phyloP scores from a whole-genome alignment of 2,329 filamentous ascomycete genomes.

The Escovopsis sp. region DNA sequence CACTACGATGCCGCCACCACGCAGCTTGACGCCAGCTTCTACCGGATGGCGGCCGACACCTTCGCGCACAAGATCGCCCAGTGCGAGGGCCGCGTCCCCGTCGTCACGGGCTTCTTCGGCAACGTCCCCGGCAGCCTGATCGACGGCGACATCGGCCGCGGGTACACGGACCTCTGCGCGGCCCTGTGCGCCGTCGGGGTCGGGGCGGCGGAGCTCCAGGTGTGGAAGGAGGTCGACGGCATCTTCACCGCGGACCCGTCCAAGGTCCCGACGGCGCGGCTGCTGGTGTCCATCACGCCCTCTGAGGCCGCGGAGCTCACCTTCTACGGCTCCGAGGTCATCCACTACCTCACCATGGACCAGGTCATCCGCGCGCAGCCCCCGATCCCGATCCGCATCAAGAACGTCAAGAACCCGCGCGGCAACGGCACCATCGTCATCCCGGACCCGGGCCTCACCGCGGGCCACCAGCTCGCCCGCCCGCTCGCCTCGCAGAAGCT shows the following conservation, averaged over 20 bases:
- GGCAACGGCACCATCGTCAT: constrained; percentile 69
- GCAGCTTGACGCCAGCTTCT: constrained; percentile 53
- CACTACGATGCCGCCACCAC: constrained; percentile 42
- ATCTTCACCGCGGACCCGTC: constrained; percentile 76
- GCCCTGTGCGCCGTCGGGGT: constrained; percentile 81
- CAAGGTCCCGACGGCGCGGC: constrained; percentile 82
- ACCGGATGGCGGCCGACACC: constrained; percentile 44
- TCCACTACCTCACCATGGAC: constrained; percentile 98
- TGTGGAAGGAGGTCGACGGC: constrained; percentile 98
- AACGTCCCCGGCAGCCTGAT: constrained; percentile 82
- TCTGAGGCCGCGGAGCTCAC: constrained; percentile 92
- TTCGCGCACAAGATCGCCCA: constrained; percentile 49
- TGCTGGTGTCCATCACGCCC: constrained; percentile 81
- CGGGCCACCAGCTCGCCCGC: constrained; percentile 42
- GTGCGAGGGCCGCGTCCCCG: constrained; percentile 54
- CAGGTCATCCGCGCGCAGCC: constrained; percentile 71
- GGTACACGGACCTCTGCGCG: constrained; percentile 93
- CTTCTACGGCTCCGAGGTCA: constrained; percentile 89
- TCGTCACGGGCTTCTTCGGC: constrained; percentile 89
- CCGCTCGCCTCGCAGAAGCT: constrained; percentile 25
- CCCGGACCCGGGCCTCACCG: constrained; percentile 48
- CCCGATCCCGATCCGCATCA: constrained; percentile 74
- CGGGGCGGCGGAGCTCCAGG: constrained; percentile 76
- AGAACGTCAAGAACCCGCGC: constrained; percentile 78
- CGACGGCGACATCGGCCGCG: constrained; percentile 75